Evolutionary conservation across 106 monocot genomes (phyloP), one percentile per base, ranked within the genome.

Genomic region (Apostasia ramifera): DNA sequence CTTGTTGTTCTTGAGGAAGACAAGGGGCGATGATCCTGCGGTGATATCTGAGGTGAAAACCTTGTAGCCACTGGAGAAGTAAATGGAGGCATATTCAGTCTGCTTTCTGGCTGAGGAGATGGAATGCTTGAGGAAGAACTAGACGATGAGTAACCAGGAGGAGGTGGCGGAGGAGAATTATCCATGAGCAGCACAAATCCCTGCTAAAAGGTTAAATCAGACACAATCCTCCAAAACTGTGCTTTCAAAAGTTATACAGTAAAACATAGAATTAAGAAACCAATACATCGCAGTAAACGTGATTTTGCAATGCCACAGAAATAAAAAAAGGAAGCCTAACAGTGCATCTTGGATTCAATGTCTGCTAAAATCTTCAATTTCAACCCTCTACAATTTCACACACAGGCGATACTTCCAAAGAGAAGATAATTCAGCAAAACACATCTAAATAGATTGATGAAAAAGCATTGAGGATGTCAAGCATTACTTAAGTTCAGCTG

Each of bases 81-180:
- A 62, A 73, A 84, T 62, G 53, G 53, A 38, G 87, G 72, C 3
- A 80, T 69, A 44, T 61, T 68, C 42, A 48, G 47, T 46, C 74
- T 58, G 55, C 74, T 81, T 61, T 88, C 85, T 42, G 85, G 91
- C 0, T 47, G 75, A 39, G 84, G 74, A 2, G 75, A 70, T 1
- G 77, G 73, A 10, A 79, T 76, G 71, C 53, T 54, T 45, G 87
- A 73, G 2, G 84, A 65, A 38, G 83, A 68, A 10, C 64, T 50
- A n/a, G 78, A 44, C 1, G 66, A 54, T 7, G 54, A 26, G 66
- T 82, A 84, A 38, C 75, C 75, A 39, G 67, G 75, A 53, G 71
- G 76, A 48, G 63, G 69, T 8, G 55, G 78, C 48, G 66, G 70
- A 10, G 78, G 72, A 13, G 79, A 65, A 14, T 58, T 82, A 52